Conservation (phyloP, 192 early-diverging fungal species). For the Mortierella alpina region DNA sequence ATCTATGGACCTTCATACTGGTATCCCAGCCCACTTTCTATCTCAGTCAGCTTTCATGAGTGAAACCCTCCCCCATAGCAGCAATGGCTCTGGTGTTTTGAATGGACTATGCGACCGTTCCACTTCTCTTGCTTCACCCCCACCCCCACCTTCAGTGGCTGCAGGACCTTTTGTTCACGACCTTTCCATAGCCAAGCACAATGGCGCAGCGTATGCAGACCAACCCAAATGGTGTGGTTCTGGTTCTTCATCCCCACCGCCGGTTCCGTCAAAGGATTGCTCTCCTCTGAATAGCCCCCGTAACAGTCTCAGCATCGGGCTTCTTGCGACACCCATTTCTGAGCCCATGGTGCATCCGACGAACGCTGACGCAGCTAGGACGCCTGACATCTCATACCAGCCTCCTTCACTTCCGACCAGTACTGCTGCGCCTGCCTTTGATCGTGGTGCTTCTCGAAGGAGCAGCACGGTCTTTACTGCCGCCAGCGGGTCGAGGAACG, state of each 20-base stretch:
- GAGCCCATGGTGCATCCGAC: not conserved
- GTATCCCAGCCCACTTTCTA: not conserved
- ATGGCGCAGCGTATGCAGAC: too few relatives aligned
- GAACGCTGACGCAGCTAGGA: too few relatives aligned
- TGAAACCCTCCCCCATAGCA: not conserved
- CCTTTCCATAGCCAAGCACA: too few relatives aligned
- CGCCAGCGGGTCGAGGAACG: not conserved
- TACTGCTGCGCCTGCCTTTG: not conserved
- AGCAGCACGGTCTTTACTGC: not conserved
- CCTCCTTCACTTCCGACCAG: slow-evolving; percentile 28
- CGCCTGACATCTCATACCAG: slow-evolving; percentile 29
- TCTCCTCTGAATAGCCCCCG: too few relatives aligned
- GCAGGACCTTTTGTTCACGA: too few relatives aligned
- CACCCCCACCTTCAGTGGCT: too few relatives aligned
- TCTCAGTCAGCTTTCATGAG: not conserved
- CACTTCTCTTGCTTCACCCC: too few relatives aligned
- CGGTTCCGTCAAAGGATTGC: too few relatives aligned
- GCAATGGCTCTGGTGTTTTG: not conserved
- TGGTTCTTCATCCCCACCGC: too few relatives aligned
- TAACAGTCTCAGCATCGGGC: not conserved
- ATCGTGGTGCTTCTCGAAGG: not conserved
- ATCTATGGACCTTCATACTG: not conserved
- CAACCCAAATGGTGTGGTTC: too few relatives aligned
- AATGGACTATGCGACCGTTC: too few relatives aligned
- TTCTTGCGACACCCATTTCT: not conserved